Conservation (phyloP, 768 basidiomycete species). For the Serpula lacrymans region DNA sequence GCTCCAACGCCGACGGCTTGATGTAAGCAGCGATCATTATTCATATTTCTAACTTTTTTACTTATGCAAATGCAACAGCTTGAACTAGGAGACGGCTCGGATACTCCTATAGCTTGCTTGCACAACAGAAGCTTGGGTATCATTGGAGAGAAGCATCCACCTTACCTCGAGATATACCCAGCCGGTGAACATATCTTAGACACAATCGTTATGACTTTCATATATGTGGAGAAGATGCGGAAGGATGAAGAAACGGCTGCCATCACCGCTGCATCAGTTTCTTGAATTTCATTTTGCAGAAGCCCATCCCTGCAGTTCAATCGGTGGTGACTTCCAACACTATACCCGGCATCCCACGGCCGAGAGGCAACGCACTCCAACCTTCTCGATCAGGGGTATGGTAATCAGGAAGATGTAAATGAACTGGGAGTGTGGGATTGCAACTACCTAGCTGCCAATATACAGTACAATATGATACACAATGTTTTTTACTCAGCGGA, state of each 20-base stretch:
- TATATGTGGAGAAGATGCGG: slow-evolving; percentile 30
- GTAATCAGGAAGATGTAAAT: background rate
- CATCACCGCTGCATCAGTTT: no score
- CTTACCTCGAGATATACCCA: slow-evolving; percentile 17
- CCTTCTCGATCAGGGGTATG: no score
- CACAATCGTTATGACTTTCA: slow-evolving; percentile 24
- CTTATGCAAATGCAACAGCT: no score
- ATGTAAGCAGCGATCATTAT: no score
- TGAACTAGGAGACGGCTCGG: no score
- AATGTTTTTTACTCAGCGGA: slow-evolving; percentile 17
- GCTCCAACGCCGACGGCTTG: background rate
- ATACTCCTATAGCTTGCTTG: no score
- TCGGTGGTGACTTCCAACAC: no score
- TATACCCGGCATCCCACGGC: no score
- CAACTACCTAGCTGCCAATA: background rate
- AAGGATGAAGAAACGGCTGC: slow-evolving; percentile 20
- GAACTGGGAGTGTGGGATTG: slow-evolving; percentile 3
- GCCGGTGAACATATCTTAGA: slow-evolving; percentile 22
- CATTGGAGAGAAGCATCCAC: slow-evolving; percentile 12
- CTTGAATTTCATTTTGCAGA: no score
- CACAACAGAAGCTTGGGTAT: slow-evolving; percentile 16
- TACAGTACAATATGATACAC: background rate
- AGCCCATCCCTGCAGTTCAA: no score
- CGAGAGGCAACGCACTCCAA: no score
- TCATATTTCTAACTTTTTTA: no score